Percentiles rank a stretch among this genome's conserved stretches.
Conservation (phyloP, 2,329 filamentous ascomycete genomes). For the Grosmannia serpens region DNA sequence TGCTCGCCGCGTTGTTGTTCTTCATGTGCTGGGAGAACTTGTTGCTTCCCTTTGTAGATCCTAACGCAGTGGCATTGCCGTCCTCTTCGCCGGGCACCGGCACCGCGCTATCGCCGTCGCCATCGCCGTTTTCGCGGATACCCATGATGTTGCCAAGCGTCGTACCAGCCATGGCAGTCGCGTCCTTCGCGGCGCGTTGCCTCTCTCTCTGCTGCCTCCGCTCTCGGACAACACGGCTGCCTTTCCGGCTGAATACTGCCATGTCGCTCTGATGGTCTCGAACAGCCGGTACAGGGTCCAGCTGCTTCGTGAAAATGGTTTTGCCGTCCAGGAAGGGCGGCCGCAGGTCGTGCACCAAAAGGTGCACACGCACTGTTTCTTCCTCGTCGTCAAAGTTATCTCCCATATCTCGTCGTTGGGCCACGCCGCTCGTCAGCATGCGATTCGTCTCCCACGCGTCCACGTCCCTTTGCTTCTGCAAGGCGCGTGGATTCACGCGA, state of each 20-base stretch:
- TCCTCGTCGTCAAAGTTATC: slow-evolving; percentile 83
- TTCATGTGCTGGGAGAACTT: slow-evolving; percentile 91
- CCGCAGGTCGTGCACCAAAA: slow-evolving; percentile 85
- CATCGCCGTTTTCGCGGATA: slow-evolving; percentile 84
- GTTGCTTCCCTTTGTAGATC: slow-evolving; percentile 28
- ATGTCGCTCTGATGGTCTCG: slow-evolving; percentile 94
- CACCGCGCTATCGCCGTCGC: slow-evolving; percentile 80
- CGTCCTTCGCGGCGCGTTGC: slow-evolving; percentile 87
- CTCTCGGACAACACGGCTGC: slow-evolving; percentile 86
- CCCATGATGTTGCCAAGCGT: slow-evolving; percentile 92
- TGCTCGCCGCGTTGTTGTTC: slow-evolving; percentile 73
- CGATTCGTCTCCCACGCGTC: slow-evolving; percentile 98
- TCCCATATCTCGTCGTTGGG: slow-evolving; percentile 73
- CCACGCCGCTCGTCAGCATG: slow-evolving; percentile 93
- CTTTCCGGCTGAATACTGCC: slow-evolving; percentile 95
- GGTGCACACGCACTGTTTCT: slow-evolving; percentile 76
- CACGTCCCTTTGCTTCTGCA: slow-evolving; percentile 85
- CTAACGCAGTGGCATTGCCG: slow-evolving; percentile 16
- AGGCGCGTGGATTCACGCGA: slow-evolving; percentile 58
- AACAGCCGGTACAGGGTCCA: slow-evolving; percentile 89
- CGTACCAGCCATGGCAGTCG: slow-evolving; percentile 85
- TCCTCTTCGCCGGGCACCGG: slow-evolving; percentile 64
- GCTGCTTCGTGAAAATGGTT: slow-evolving; percentile 92
- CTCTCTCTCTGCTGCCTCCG: slow-evolving; percentile 84
- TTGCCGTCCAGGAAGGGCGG: slow-evolving; percentile 92